Evolutionary conservation across 768 basidiomycete species (phyloP), one percentile per base, ranked within the genome.

Genomic region (Austroboletus eburneus): DNA sequence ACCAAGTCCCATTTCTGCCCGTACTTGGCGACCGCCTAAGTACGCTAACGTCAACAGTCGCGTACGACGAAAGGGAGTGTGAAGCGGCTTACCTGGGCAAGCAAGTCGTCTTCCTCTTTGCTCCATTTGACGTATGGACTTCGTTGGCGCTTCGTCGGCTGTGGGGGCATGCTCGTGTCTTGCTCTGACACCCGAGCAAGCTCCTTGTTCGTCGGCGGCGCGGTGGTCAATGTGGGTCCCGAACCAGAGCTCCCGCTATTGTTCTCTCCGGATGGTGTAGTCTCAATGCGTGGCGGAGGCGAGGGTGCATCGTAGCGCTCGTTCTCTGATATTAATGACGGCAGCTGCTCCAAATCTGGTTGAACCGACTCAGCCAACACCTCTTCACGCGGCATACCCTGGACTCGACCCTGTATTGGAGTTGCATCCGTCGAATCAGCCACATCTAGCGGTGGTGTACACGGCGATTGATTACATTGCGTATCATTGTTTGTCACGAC

Each of bases 71-170:
- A 5, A 27, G 5, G 5, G 12, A 27, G 12, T 6, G 27, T 27
- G 27, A 12, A n/a, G n/a, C 13, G 21, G 45, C 58, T 8, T 42
- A 70, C 71, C 55, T 72, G 67, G 6, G 68, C 59, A 16, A 73
- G 57, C 2, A 72, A 56, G 18, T 71, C 70, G 32, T 72, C 71
- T 42, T 72, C 72, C 45, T 72, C 70, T 42, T 66, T 72, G 20
- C 61, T 72, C 70, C 72, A 72, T 40, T 72, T 72, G 40, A 69
- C 56, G 43, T 73, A 73, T 9, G 72, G 69, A 46, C 68, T 72
- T 25, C 69, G 57, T 35, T 63, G 64, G 39, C 71, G 60, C 43
- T 64, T 69, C 14, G 45, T 52, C n/a, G 66, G 51, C 20, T 57
- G 59, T 16, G 56, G 58, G 6, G 29, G 16, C n/a, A 12, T 18